Evolutionary conservation across 2,329 filamentous ascomycete genomes (phyloP).

Genomic region (Alternaria gansuensis): DNA sequence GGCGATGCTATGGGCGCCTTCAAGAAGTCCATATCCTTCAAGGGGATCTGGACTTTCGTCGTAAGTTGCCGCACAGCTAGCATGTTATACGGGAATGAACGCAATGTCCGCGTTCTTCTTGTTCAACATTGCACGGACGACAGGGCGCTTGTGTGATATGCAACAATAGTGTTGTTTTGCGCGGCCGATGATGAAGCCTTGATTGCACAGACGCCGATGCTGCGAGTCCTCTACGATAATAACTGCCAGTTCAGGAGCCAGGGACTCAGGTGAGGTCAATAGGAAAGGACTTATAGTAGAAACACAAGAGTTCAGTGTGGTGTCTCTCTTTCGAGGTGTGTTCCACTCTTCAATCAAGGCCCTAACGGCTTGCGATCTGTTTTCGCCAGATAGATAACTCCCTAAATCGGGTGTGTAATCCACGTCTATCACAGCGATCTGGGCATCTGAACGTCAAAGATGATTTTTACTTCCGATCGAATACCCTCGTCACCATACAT

Average conservation of each 20-base stretch:
- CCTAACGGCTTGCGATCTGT: not conserved
- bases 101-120: not conserved
- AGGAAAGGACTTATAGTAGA: not conserved
- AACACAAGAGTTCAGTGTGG: not conserved
- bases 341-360: not conserved
- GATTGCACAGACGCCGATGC: not conserved
- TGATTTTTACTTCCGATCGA: not conserved
- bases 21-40: not conserved
- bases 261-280: not conserved
- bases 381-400: not conserved
- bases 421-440: not conserved
- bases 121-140: not conserved
- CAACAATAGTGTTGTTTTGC: not conserved
- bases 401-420: not conserved
- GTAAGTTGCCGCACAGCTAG: not conserved
- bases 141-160: not conserved
- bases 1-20: not conserved
- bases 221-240: not conserved
- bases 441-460: not conserved
- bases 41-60: not conserved
- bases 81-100: not conserved
- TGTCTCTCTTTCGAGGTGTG: not conserved
- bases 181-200: not conserved
- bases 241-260: no score
- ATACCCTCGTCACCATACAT: not conserved